Conservation (phyloP, 768 basidiomycete species). For the Tulasnella sp. region DNA sequence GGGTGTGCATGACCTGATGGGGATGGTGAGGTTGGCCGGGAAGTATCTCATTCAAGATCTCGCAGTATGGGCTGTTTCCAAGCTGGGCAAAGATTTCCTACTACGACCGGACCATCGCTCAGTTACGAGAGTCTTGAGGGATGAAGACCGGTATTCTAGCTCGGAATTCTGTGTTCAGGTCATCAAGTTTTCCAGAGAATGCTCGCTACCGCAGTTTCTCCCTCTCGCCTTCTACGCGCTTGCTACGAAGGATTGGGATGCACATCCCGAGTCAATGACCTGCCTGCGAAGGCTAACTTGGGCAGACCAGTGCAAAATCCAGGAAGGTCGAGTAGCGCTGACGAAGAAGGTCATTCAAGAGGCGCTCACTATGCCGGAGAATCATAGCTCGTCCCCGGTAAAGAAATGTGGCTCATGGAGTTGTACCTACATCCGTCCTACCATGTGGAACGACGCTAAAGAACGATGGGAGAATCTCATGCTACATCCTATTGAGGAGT, state of each 20-base stretch:
- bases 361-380: background rate
- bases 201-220: background rate
- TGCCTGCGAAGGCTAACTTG: background rate
- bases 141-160: background rate
- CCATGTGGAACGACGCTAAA: background rate
- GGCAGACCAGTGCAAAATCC: background rate
- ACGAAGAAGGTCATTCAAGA: background rate
- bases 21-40: background rate
- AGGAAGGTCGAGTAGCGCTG: background rate
- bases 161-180: background rate
- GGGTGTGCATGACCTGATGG: background rate
- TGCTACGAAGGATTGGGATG: background rate
- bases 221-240: background rate
- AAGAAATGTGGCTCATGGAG: background rate
- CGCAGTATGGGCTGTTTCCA: background rate
- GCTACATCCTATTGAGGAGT: background rate
- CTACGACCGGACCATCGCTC: background rate
- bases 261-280: background rate
- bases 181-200: background rate
- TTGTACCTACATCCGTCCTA: background rate
- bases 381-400: background rate
- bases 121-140: background rate
- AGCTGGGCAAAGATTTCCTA: background rate
- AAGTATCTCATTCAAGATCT: background rate
- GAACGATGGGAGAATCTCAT: background rate